Base-by-base conservation (phyloP, 192 early-diverging fungal species). In the Haplosporangium gracile region DNA sequence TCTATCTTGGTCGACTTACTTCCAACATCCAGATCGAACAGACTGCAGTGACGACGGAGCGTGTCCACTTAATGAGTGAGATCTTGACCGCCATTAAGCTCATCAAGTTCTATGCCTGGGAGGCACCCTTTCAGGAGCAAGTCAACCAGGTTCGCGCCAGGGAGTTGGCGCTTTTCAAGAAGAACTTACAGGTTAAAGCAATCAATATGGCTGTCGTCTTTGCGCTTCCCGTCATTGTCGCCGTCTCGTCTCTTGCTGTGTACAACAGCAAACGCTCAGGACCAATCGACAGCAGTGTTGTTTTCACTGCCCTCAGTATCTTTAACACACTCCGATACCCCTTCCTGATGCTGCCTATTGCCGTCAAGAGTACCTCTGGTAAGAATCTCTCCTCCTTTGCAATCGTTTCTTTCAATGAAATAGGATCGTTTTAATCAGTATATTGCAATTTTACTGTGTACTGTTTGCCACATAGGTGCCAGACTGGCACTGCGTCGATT, bases 71-170 rank as follows among this genome's bases (percentile, higher is more conserved):
- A 18, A 90, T 90, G 72, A 89, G 91, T 65, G 91, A 94, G 78
- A 76, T 94, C 9, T 75, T 92, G 24, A 80, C 85, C 2, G 88
- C 91, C 11, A 92, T 94, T 39, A 90, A 91, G n/a, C 82, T 91
- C n/a, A 91, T 95, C 82, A 95, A 94, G 81, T 92, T 92, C 68
- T 94, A 92, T 76, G 93, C 90, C 9, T 94, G 83, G 83, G 82
- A 85, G 32, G 53, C 39, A 6, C 73, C 77, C 22, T 85, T 85
- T n/a, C 77, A 71, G 93, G 18, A 84, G 80, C 76, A 88, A 76
- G 45, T 95, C 93, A 22, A 88, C 92, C 13, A 79, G 86, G 47
- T 90, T 82, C 29, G 80, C 84, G 77, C 76, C 3, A 77, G 49
- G 9, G 77, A 83, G 39, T 49, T 83, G 20, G 45, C 53, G 34